phyloP scores from a whole-genome alignment of 306 rosid genomes.

The Sechiopsis laciniata region DNA sequence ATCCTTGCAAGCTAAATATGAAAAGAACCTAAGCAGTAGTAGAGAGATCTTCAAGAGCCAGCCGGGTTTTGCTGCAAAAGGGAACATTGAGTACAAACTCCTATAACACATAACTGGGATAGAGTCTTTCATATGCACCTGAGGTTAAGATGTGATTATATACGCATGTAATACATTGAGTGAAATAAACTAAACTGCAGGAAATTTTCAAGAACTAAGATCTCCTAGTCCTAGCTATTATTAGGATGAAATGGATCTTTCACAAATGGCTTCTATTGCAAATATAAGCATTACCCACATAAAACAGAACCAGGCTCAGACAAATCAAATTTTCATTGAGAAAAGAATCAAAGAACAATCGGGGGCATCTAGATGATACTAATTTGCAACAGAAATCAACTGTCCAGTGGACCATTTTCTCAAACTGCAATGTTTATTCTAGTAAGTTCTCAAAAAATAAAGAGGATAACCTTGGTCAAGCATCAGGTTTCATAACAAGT shows the following conservation, averaged over 20 bases:
- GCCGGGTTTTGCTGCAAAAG: neutral
- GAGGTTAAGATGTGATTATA: slow-evolving; percentile 5
- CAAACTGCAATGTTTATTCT: neutral
- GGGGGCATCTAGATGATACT: neutral
- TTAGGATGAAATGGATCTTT: neutral
- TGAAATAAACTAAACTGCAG: neutral
- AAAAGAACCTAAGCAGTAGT: slow-evolving; percentile 3
- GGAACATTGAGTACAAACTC: neutral
- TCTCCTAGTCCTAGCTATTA: neutral
- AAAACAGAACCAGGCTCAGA: neutral
- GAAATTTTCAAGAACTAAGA: slow-evolving; percentile 1
- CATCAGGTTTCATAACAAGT: slow-evolving; percentile 4
- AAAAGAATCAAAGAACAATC: too few relatives aligned
- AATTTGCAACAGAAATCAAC: neutral
- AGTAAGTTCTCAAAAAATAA: neutral
- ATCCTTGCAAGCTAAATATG: slow-evolving; percentile 9
- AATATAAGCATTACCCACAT: neutral
- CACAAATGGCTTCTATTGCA: neutral
- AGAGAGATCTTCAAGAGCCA: neutral
- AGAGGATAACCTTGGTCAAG: neutral
- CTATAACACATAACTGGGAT: slow-evolving; percentile 18
- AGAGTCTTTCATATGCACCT: slow-evolving; percentile 12
- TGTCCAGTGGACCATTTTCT: neutral
- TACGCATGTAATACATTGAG: neutral
- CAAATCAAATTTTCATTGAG: neutral